Evolutionary conservation across 768 basidiomycete genomes (phyloP).

Genomic region (Leccinum truebloodii): DNA sequence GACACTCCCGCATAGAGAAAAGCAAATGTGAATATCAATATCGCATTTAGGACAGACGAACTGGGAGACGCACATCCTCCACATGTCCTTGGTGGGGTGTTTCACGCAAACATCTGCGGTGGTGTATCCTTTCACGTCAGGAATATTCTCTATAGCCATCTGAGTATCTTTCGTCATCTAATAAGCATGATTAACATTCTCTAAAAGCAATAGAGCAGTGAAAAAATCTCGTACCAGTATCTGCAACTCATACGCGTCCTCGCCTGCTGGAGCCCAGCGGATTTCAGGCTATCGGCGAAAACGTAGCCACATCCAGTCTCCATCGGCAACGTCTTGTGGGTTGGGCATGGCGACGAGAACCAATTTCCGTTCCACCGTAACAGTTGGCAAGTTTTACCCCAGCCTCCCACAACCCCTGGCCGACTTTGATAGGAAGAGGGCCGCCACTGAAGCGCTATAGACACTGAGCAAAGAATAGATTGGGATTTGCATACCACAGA

Average conservation of each 20-base stretch:
- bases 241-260: slow-evolving; percentile 39
- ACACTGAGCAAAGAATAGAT: no score
- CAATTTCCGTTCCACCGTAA: slow-evolving; percentile 40
- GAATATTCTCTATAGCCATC: no score
- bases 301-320: slow-evolving; percentile 40
- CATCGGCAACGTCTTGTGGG: slow-evolving; percentile 17
- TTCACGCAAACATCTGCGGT: no score
- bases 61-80: no score
- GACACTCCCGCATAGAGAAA: slow-evolving; percentile 4
- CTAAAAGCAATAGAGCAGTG: not conserved
- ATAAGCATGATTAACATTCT: no score
- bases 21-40: not conserved
- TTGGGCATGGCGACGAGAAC: slow-evolving; percentile 3
- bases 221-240: slow-evolving; percentile 32
- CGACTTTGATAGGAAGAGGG: slow-evolving; percentile 36
- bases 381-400: slow-evolving; percentile 35
- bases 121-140: no score
- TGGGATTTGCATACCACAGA: slow-evolving; percentile 29
- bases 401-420: slow-evolving; percentile 33
- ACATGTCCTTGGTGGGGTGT: no score
- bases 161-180: no score
- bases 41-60: no score
- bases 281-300: slow-evolving; percentile 23
- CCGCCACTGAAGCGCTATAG: slow-evolving; percentile 35
- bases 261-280: slow-evolving; percentile 35